Conservation (phyloP, 345 rosid species). For the Syzygium aromaticum region DNA sequence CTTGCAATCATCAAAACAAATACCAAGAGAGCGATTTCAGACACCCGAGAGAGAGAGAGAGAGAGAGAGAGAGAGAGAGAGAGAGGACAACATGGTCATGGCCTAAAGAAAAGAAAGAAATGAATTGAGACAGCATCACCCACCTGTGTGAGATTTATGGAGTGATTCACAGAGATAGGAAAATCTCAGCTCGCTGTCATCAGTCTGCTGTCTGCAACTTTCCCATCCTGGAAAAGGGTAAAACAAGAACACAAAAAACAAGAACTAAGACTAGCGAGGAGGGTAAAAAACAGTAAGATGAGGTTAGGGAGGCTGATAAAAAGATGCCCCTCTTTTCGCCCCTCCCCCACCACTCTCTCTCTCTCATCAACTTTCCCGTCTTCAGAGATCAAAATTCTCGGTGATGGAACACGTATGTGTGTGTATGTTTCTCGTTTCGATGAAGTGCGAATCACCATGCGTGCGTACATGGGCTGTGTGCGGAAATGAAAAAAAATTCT, state of each 20-base stretch:
- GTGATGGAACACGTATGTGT: background rate
- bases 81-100: background rate
- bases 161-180: background rate
- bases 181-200: background rate
- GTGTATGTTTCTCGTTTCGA: background rate
- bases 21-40: background rate
- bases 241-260: constrained; percentile 13
- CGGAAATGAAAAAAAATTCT: background rate
- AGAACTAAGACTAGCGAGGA: constrained; percentile 11
- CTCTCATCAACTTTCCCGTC: background rate
- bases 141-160: background rate
- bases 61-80: background rate
- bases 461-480: background rate
- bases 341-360: background rate
- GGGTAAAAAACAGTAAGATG: constrained; percentile 4
- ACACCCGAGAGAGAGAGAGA: background rate
- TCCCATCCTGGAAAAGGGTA: constrained; percentile 27
- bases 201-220: constrained; percentile 41
- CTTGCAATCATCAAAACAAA: background rate
- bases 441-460: background rate
- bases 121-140: background rate
- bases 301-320: constrained; percentile 27
- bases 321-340: constrained; percentile 34
- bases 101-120: background rate
- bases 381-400: background rate